These are phyloP conservation scores for Rhynchosporium secalis DNA, from an alignment of 2,329 filamentous ascomycete species.

Conservation along the genomic window DNA sequence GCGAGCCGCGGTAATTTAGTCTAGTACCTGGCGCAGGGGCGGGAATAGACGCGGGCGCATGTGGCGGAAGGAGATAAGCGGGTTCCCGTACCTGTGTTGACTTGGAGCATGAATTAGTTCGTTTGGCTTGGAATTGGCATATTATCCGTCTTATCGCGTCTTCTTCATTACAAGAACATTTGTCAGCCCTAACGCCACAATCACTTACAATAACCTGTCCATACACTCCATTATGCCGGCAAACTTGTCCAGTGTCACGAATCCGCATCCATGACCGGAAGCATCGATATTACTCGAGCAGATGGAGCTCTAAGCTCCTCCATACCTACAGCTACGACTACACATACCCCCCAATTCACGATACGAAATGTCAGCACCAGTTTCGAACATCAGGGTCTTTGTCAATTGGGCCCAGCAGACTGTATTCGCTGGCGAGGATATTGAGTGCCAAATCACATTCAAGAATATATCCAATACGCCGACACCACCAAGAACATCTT, in stretches of 20 bases:
- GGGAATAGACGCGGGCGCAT: neutral
- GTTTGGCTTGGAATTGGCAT: too few species aligned
- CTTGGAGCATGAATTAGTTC: too few species aligned
- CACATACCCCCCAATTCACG: constrained; percentile 7
- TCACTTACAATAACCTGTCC: neutral
- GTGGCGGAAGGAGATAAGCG: neutral
- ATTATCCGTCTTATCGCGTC: too few species aligned
- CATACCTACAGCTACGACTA: neutral
- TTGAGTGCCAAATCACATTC: constrained; percentile 95
- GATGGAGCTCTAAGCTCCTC: constrained; percentile 31
- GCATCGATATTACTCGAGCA: constrained; percentile 36
- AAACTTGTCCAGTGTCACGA: constrained; percentile 19
- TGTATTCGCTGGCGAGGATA: constrained; percentile 93
- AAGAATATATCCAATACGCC: constrained; percentile 64
- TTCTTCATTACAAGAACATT: too few species aligned
- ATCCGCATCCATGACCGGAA: constrained; percentile 39
- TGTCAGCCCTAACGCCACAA: neutral
- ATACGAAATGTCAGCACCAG: constrained; percentile 44
- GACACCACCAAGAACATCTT: constrained; percentile 28
- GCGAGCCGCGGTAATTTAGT: neutral
- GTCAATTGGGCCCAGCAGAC: constrained; percentile 93
- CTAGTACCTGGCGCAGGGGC: neutral
- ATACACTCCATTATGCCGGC: constrained; percentile 31
- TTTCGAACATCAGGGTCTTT: constrained; percentile 87
- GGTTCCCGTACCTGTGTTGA: too few species aligned